These are phyloP conservation scores for Syzygium oleosum DNA, from an alignment of 345 rosid species.

Conservation along the genomic window DNA sequence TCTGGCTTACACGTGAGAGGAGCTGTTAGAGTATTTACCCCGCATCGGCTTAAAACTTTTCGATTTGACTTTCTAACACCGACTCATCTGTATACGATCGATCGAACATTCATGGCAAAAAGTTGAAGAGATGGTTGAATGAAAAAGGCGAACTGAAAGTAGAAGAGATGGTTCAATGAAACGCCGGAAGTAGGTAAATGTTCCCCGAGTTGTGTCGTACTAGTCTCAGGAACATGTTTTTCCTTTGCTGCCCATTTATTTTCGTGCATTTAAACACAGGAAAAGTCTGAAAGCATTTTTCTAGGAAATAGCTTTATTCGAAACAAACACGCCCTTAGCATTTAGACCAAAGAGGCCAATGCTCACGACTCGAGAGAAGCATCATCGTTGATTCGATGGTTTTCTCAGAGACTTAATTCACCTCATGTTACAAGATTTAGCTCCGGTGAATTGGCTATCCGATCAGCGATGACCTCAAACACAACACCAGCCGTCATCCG, in stretches of 20 bases:
- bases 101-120: neutral
- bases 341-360: neutral
- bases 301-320: too few relatives aligned
- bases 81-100: neutral
- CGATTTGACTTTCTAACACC: accelerated
- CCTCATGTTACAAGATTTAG: neutral
- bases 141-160: neutral
- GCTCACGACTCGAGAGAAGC: neutral
- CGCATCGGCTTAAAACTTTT: too few relatives aligned
- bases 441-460: neutral
- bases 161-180: too few relatives aligned
- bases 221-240: too few relatives aligned
- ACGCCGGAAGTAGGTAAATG: neutral
- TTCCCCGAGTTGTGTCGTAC: too few relatives aligned
- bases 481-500: neutral
- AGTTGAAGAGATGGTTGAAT: neutral
- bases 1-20: neutral
- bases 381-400: neutral
- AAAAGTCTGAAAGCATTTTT: too few relatives aligned
- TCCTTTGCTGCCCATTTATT: too few relatives aligned
- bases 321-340: neutral
- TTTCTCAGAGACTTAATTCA: neutral
- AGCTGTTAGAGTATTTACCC: too few relatives aligned
- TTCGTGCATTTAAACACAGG: too few relatives aligned
- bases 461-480: neutral